Evolutionary conservation across 306 rosid species (phyloP).

Genomic region (Pachyrhizus erosus): DNA sequence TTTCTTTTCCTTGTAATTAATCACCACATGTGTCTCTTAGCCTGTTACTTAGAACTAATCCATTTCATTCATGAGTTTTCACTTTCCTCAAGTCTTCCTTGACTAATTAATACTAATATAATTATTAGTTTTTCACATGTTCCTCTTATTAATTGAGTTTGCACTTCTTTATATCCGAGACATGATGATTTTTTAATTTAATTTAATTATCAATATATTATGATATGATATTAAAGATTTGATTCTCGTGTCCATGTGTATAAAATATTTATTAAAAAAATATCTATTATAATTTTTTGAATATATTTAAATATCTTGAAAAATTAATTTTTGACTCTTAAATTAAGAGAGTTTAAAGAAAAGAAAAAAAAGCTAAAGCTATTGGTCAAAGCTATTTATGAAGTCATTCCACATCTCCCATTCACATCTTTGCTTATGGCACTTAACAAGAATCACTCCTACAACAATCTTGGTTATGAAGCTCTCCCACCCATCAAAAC

Average conservation of each 20-base stretch:
- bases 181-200: slow-evolving; percentile 21
- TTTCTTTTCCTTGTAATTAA: slow-evolving; percentile 32
- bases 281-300: too few relatives aligned
- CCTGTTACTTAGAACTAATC: slow-evolving; percentile 4
- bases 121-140: not conserved
- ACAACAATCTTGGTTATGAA: slow-evolving; percentile 52
- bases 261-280: too few relatives aligned
- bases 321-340: not conserved
- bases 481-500: slow-evolving; percentile 50
- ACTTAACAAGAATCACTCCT: slow-evolving; percentile 39
- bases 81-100: slow-evolving; percentile 2
- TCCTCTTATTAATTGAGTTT: not conserved
- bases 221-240: too few relatives aligned
- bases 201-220: not conserved
- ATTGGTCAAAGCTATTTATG: slow-evolving; percentile 39
- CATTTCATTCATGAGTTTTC: slow-evolving; percentile 2
- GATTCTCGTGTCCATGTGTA: too few relatives aligned
- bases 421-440: slow-evolving; percentile 53
- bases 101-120: not conserved
- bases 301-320: too few relatives aligned
- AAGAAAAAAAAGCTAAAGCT: not conserved
- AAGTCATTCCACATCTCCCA: slow-evolving; percentile 25
- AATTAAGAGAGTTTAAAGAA: not conserved
- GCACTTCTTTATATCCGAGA: not conserved
- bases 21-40: slow-evolving; percentile 26